These are phyloP conservation scores for Ulota crispa DNA, from an alignment of 225 moss, liverwort and hornwort genomes.

Conservation along the genomic window DNA sequence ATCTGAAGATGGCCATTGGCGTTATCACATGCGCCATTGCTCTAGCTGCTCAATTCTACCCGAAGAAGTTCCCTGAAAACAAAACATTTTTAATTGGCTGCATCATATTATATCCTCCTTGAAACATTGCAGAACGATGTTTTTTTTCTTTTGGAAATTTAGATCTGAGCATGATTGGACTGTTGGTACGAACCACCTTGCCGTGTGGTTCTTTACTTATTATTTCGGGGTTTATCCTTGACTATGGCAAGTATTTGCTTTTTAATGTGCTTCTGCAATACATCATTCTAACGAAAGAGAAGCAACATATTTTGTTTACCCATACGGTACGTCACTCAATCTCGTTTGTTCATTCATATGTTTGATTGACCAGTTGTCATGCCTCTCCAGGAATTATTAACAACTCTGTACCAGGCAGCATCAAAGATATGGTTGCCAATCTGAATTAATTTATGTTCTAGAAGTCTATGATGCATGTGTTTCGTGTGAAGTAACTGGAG, in stretches of 20 bases:
- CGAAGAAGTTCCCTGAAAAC: slow-evolving; percentile 97
- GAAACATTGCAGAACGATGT: not conserved
- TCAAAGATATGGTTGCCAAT: not conserved
- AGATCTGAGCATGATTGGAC: not conserved
- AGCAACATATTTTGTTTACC: slow-evolving; percentile 90
- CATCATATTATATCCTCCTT: slow-evolving; percentile 85
- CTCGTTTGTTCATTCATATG: not conserved
- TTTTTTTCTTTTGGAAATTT: slow-evolving; percentile 7
- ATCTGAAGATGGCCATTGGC: slow-evolving; percentile 93
- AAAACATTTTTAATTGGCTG: slow-evolving; percentile 78
- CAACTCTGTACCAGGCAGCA: not conserved
- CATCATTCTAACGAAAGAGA: slow-evolving; percentile 86
- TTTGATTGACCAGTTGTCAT: slow-evolving; percentile 4
- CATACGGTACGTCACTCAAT: slow-evolving; percentile 60
- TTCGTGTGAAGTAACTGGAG: not conserved
- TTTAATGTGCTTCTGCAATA: slow-evolving; percentile 84
- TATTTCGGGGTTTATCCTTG: slow-evolving; percentile 44
- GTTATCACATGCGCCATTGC: slow-evolving; percentile 82
- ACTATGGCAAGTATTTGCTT: slow-evolving; percentile 83
- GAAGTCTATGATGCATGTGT: not conserved
- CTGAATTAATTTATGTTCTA: slow-evolving; percentile 4
- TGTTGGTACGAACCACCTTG: not conserved
- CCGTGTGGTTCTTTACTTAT: not conserved
- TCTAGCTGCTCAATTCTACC: slow-evolving; percentile 91
- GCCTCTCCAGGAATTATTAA: not conserved